Conservation (phyloP, 352 stramenopile species). For the Achlya hypogyna region DNA sequence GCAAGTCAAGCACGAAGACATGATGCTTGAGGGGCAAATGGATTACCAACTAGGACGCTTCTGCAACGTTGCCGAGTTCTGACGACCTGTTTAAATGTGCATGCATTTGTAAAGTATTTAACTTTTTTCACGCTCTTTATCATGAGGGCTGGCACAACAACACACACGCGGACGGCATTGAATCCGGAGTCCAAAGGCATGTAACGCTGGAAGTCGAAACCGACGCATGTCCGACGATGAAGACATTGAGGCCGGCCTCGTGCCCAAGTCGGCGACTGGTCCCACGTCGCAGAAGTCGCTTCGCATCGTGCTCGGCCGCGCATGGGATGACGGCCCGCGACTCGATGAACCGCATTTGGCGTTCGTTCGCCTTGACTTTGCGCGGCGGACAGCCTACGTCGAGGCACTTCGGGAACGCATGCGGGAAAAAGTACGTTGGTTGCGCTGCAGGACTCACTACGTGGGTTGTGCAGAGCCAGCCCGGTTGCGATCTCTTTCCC, state of each 20-base stretch:
- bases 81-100: not conserved
- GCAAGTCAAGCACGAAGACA: slow-evolving; percentile 10
- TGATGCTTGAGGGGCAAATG: not conserved
- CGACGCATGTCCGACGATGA: not conserved
- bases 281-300: not conserved
- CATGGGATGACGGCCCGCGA: slow-evolving; percentile 49
- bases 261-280: not conserved
- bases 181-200: too few relatives aligned
- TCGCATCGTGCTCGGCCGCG: slow-evolving; percentile 29
- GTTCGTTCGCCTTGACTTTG: slow-evolving; percentile 61
- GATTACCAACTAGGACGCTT: not conserved
- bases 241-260: not conserved
- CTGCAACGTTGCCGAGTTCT: not conserved
- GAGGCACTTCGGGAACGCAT: slow-evolving; percentile 47
- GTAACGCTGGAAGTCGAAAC: too few relatives aligned
- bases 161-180: not conserved
- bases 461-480: slow-evolving; percentile 27
- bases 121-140: not conserved
- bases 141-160: not conserved
- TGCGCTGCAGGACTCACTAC: not conserved
- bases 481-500: slow-evolving; percentile 53
- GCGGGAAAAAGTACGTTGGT: slow-evolving; percentile 26
- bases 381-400: slow-evolving; percentile 44
- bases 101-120: not conserved
- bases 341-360: slow-evolving; percentile 61